Conservation (phyloP, 2,329 filamentous ascomycete genomes). For the Sporothrix variecibatus region DNA sequence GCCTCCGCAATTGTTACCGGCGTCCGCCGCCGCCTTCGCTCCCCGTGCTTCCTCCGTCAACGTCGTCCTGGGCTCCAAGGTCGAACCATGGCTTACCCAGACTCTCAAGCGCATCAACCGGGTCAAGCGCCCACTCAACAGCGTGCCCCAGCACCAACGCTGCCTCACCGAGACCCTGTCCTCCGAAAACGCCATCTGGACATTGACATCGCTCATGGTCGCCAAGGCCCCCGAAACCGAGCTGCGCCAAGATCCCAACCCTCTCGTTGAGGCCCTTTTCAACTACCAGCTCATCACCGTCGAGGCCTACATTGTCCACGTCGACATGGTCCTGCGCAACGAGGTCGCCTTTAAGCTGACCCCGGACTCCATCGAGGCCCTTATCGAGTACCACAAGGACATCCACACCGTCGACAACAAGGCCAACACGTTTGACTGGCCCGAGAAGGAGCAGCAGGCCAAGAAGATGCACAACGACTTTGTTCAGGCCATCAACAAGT, state of each 20-base stretch:
- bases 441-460: slow-evolving; percentile 92
- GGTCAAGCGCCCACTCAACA: slow-evolving; percentile 96
- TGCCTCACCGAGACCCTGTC: slow-evolving; percentile 95
- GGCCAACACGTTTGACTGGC: slow-evolving; percentile 89
- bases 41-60: slow-evolving; percentile 88
- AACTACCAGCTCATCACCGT: slow-evolving; percentile 92
- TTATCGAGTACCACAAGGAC: slow-evolving; percentile 96
- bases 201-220: slow-evolving; percentile 87
- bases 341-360: slow-evolving; percentile 99
- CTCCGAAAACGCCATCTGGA: slow-evolving; percentile 89
- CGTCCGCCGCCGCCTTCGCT: slow-evolving; percentile 94
- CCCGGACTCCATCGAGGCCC: slow-evolving; percentile 85
- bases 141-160: slow-evolving; percentile 89
- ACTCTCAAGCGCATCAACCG: slow-evolving; percentile 96
- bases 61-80: slow-evolving; percentile 87
- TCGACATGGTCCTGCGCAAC: slow-evolving; percentile 97
- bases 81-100: slow-evolving; percentile 95
- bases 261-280: slow-evolving; percentile 81
- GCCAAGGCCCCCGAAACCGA: slow-evolving; percentile 86
- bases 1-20: slow-evolving; percentile 90
- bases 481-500: slow-evolving; percentile 94
- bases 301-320: slow-evolving; percentile 97
- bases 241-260: slow-evolving; percentile 77
- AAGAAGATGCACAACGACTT: slow-evolving; percentile 98
- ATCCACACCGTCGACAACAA: slow-evolving; percentile 89